Conservation (phyloP, 139 green algal species). For the Closterium sp. region DNA sequence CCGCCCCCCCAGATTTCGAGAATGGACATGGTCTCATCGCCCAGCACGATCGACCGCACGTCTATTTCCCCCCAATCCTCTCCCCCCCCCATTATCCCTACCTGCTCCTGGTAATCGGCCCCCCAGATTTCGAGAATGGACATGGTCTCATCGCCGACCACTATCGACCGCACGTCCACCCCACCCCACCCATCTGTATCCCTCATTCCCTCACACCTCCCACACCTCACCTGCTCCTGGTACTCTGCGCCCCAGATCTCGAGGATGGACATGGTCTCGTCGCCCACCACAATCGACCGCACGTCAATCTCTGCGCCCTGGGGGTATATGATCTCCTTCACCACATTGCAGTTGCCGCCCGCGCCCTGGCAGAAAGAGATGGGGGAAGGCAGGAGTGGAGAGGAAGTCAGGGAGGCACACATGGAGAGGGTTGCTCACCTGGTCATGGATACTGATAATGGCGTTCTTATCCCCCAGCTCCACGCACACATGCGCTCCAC, state of each 20-base stretch:
- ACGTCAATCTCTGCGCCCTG: conserved; percentile 94
- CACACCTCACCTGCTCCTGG: conserved; percentile 82
- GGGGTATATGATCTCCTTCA: conserved; percentile 99
- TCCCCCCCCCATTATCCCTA: neutral
- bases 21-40: conserved; percentile 93
- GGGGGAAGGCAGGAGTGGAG: neutral
- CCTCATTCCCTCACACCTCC: neutral
- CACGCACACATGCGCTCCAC: conserved; percentile 96
- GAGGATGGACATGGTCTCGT: conserved; percentile 94
- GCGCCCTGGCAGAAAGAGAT: conserved; percentile 68
- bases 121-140: conserved; percentile 99
- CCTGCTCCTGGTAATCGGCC: conserved; percentile 99
- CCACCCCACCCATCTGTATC: neutral
- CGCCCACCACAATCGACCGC: conserved; percentile 77
- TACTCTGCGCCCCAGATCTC: conserved; percentile 99
- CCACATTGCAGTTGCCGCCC: conserved; percentile 98
- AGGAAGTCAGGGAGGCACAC: neutral
- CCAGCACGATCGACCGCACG: conserved; percentile 78
- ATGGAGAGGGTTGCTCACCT: conserved; percentile 6
- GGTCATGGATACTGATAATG: conserved; percentile 88
- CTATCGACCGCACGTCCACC: conserved; percentile 53
- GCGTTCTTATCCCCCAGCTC: conserved; percentile 92
- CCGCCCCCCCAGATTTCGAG: conserved; percentile 99
- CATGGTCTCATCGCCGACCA: conserved; percentile 93
- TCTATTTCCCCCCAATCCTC: conserved; percentile 86